phyloP scores from a whole-genome alignment of 352 stramenopile species.

The Globisporangium sylvaticum region DNA sequence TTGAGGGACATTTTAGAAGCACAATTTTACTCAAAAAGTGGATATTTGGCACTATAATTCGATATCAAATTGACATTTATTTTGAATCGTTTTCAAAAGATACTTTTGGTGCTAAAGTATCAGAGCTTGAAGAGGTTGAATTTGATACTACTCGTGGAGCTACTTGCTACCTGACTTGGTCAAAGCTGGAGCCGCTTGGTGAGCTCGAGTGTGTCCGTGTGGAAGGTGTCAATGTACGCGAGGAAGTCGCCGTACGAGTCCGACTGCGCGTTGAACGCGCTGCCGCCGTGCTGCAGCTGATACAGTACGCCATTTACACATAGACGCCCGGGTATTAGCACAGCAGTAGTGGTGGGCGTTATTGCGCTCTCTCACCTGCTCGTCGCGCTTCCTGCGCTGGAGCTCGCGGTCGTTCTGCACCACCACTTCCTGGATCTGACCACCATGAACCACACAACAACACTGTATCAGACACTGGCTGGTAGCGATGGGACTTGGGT shows the following conservation, averaged over 20 bases:
- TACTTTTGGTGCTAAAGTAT: neutral
- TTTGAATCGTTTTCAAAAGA: too few species aligned
- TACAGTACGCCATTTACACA: neutral
- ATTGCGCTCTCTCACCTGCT: slow-evolving; percentile 14
- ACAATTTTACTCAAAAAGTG: neutral
- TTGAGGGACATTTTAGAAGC: neutral
- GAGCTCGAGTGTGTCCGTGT: slow-evolving; percentile 42
- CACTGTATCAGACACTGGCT: neutral
- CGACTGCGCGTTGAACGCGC: slow-evolving; percentile 32
- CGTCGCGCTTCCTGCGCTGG: slow-evolving; percentile 29
- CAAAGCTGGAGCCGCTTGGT: slow-evolving; percentile 10
- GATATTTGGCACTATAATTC: neutral
- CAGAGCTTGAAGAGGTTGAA: neutral
- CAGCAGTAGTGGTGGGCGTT: neutral
- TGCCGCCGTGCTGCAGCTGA: slow-evolving; percentile 5
- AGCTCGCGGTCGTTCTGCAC: slow-evolving; percentile 47
- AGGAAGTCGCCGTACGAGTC: slow-evolving; percentile 50
- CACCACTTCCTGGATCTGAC: slow-evolving; percentile 22
- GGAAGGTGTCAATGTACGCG: slow-evolving; percentile 67
- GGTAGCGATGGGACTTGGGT: neutral
- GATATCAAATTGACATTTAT: neutral
- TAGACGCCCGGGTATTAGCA: neutral
- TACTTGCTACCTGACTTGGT: neutral
- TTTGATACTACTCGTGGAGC: neutral
- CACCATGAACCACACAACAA: neutral